phyloP scores from a whole-genome alignment of 2,329 filamentous ascomycete genomes.

The Penicillium frequentans region DNA sequence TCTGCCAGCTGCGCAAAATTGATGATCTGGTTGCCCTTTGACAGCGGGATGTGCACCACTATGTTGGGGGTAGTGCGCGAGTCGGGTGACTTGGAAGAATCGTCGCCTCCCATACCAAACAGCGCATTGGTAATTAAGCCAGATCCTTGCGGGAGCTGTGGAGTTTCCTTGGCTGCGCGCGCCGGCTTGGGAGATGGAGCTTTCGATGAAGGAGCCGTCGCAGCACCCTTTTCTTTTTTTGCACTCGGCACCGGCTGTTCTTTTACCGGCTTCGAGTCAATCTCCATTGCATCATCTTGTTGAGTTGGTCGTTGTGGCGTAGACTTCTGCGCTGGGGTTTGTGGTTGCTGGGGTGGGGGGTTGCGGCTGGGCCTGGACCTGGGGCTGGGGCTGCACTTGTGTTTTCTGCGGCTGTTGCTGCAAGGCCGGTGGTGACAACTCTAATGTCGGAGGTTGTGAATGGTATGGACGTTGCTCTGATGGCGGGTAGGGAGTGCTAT shows the following conservation, averaged over 20 bases:
- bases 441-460: slow-evolving; percentile 22
- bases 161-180: slow-evolving; percentile 54
- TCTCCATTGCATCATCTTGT: slow-evolving; percentile 30
- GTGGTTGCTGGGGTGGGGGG: slow-evolving; percentile 7
- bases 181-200: slow-evolving; percentile 56
- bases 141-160: slow-evolving; percentile 61
- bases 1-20: slow-evolving; percentile 95
- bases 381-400: slow-evolving; percentile 7
- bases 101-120: slow-evolving; percentile 52
- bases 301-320: slow-evolving; percentile 15
- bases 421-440: slow-evolving; percentile 17
- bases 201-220: slow-evolving; percentile 53
- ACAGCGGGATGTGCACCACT: slow-evolving; percentile 76
- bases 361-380: slow-evolving; percentile 11
- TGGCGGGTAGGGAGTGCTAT: slow-evolving; percentile 18
- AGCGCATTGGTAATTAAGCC: slow-evolving; percentile 63
- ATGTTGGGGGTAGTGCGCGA: slow-evolving; percentile 67
- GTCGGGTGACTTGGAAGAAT: slow-evolving; percentile 44
- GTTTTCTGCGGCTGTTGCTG: slow-evolving; percentile 23
- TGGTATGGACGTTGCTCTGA: slow-evolving; percentile 27
- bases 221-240: slow-evolving; percentile 44
- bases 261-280: slow-evolving; percentile 33
- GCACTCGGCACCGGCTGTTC: slow-evolving; percentile 30
- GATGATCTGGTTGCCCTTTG: slow-evolving; percentile 83
- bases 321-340: slow-evolving; percentile 14